Evolutionary conservation across 176 grass and related monocot species (phyloP), one percentile per base, ranked within the genome.

Genomic region (Oryza officinalis): DNA sequence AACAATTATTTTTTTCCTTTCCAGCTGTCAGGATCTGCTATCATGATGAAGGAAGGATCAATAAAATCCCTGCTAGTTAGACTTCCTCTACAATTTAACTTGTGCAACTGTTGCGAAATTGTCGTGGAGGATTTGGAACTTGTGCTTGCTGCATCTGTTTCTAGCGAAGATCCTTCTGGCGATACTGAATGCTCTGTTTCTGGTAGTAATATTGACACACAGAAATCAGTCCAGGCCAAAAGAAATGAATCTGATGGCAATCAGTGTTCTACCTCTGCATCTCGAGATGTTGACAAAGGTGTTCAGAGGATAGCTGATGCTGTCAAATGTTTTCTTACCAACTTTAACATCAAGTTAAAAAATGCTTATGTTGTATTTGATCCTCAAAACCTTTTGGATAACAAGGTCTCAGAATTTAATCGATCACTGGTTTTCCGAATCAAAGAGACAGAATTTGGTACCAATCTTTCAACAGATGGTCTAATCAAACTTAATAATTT

Each of bases 1-100:
- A 47, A 67, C 63, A 44, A 40, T 85, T 63, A 71, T 83, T 32
- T 10, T 84, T 65, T 88, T 69, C 27, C 50, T 44, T 93, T 91
- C 83, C 96, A 99, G 96, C 80, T 99, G 63, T 72, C 81, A 40
- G 86, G 89, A 63, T 84, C 86, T 47, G 45, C 89, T 71, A 66
- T 99, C 46, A 82, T 83, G 85, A 74, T 96, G 77, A 96, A 99
- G 86, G 96, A 99, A 92, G 96, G 96, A 90, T 96, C 93, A 1
- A 92, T 99, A 77, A 96, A 92, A 86, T 99, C 91, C 14, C 86
- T 99, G 66, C 78, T 91, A 67, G 87, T 99, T 82, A 99, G 80
- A 93, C 88, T 98, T 50, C 87, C 91, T 49, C 74, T 92, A 61
- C 92, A 87, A 18, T 67, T 86, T 11, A 61, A 11, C 57, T 25